phyloP scores from a whole-genome alignment of 139 green algal genomes.

The Haematococcus lacustris region DNA sequence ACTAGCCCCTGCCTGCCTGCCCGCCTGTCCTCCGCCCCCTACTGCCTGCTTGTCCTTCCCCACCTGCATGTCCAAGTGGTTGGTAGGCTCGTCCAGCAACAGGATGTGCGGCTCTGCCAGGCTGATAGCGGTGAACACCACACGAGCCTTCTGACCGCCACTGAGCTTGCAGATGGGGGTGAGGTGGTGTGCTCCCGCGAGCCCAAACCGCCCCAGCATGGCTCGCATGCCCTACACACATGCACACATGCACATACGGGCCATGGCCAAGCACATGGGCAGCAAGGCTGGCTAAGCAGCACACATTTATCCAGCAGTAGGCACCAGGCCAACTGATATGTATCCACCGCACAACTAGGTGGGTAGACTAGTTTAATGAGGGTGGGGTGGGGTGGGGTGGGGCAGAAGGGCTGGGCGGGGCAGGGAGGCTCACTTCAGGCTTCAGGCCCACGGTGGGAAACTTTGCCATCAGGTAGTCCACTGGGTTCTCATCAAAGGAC shows the following conservation, averaged over 20 bases:
- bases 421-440: constrained; percentile 12
- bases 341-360: too few relatives aligned
- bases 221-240: constrained; percentile 75
- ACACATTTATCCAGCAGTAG: too few relatives aligned
- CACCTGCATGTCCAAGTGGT: constrained; percentile 96
- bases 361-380: too few relatives aligned
- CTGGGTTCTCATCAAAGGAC: constrained; percentile 86
- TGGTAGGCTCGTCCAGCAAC: constrained; percentile 90
- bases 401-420: too few relatives aligned
- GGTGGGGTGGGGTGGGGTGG: too few relatives aligned
- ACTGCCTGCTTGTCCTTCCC: too few relatives aligned
- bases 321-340: too few relatives aligned
- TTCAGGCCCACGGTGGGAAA: constrained; percentile 41
- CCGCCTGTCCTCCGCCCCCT: too few relatives aligned
- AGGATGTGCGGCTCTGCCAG: constrained; percentile 90
- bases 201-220: constrained; percentile 89
- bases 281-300: too few relatives aligned
- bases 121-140: constrained; percentile 94
- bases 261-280: too few relatives aligned
- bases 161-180: constrained; percentile 94
- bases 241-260: too few relatives aligned
- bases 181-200: constrained; percentile 90
- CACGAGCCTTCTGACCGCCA: constrained; percentile 91
- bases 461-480: constrained; percentile 85
- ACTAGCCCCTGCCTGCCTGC: too few relatives aligned